These are phyloP conservation scores for Linum lewisii DNA, from an alignment of 345 rosid species.

Conservation along the genomic window DNA sequence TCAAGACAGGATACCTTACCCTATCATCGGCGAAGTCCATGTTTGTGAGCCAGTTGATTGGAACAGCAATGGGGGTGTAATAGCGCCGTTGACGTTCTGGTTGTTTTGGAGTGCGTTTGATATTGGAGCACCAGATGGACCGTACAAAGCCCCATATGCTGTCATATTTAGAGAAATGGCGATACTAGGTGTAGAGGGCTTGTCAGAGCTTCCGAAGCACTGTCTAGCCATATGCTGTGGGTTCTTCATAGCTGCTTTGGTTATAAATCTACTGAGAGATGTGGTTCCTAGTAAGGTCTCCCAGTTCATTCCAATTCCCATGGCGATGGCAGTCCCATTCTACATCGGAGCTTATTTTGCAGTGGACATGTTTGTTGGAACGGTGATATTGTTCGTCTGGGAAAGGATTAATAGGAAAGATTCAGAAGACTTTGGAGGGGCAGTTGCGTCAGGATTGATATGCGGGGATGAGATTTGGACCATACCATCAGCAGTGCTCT, in stretches of 20 bases:
- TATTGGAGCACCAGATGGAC: constrained; percentile 75
- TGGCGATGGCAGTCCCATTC: constrained; percentile 90
- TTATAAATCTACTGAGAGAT: constrained; percentile 59
- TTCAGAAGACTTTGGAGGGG: constrained; percentile 67
- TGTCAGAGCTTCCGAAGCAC: constrained; percentile 70
- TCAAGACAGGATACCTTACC: constrained; percentile 84
- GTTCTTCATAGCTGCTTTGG: constrained; percentile 53
- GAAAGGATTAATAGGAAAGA: constrained; percentile 53
- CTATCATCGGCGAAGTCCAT: constrained; percentile 82
- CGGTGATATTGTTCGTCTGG: constrained; percentile 67
- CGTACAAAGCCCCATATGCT: constrained; percentile 80
- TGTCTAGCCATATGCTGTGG: constrained; percentile 69
- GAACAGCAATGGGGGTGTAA: constrained; percentile 87
- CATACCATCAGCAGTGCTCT: constrained; percentile 76
- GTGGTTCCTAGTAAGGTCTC: constrained; percentile 55
- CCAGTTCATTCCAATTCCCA: constrained; percentile 76
- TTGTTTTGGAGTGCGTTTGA: constrained; percentile 82
- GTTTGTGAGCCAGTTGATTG: constrained; percentile 78
- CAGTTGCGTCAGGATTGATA: constrained; percentile 84
- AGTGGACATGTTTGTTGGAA: constrained; percentile 77
- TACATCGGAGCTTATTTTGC: constrained; percentile 92
- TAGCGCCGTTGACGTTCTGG: constrained; percentile 88
- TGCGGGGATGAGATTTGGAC: constrained; percentile 96
- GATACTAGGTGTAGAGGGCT: constrained; percentile 67
- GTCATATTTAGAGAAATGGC: constrained; percentile 89